phyloP scores from a whole-genome alignment of 768 basidiomycete genomes.

The Lactarius evosmus region DNA sequence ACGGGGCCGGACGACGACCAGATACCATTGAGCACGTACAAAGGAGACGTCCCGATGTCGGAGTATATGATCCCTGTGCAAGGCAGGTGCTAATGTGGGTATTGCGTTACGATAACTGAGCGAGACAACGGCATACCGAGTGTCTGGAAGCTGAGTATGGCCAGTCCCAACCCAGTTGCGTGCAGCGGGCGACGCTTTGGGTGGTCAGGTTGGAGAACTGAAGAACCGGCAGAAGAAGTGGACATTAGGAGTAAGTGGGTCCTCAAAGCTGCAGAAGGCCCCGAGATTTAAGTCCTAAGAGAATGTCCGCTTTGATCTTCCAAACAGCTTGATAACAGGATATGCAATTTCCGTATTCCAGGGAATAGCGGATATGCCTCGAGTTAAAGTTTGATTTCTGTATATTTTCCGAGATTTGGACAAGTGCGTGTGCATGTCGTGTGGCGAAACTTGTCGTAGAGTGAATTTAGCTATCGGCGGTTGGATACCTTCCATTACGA shows the following conservation, averaged over 20 bases:
- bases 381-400: no score
- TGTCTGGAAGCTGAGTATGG: constrained; percentile 36
- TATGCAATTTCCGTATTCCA: not conserved
- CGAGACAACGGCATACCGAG: constrained; percentile 28
- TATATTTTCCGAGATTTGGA: not conserved
- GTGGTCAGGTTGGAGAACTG: not conserved
- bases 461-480: not conserved
- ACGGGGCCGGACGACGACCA: constrained; percentile 48
- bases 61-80: constrained; percentile 41
- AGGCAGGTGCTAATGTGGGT: not conserved
- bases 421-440: not conserved
- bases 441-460: not conserved
- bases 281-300: not conserved
- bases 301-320: not conserved
- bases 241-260: not conserved
- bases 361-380: constrained; percentile 24
- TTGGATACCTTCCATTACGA: no score
- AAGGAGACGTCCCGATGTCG: constrained; percentile 56
- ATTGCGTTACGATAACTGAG: not conserved
- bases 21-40: constrained; percentile 64
- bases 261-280: not conserved
- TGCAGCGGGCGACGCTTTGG: constrained; percentile 7
- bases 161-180: constrained; percentile 27
- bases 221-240: not conserved
- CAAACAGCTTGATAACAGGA: not conserved